Base-by-base conservation (phyloP, 345 rosid species). In the Pistacia vera region DNA sequence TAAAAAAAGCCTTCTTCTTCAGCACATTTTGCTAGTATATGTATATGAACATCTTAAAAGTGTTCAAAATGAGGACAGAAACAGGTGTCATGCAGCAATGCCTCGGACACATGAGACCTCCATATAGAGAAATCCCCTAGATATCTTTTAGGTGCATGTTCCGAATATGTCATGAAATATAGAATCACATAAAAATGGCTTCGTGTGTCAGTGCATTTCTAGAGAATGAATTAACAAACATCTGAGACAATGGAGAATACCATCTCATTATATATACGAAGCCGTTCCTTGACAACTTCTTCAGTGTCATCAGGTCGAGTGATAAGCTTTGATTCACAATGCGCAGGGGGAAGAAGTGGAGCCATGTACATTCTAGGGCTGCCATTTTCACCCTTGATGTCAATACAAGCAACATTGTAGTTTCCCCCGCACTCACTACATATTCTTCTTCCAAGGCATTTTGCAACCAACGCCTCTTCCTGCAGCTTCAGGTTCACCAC, bases 371-470 rank as follows among this genome's bases (percentile, higher is more conserved):
- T 92, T 46, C 90, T 87, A 3, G 98, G 91, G 77, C 78, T 89
- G 66, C 87, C 94, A 81, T 92, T 83, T 82, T 91, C 89, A 38
- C 88, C 91, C 86, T 92, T 91, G 81, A 96, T 85, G 85, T 96
- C 94, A 76, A 96, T 91, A 60, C 88, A 84, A 1, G 99, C 99
- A 74, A 96, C 77, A 52, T 96, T 96, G 73, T 89, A 96, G 86
- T 94, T 96, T 72, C 83, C 92, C 72, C 98, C 94, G 77, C 99
- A 96, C 56, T 94, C 91, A 8, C 92, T 87, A 71, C 99, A 96
- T 41, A 88, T 96, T 80, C 99, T 91, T 81, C 99, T 88, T 58
- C 98, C 99, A 20, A 96, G 88, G 84, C 99, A 96, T 84, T 96
- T 96, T 6, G 95, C 98, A 46, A 96, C 87, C 68, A 96, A 83